Evolutionary conservation across 768 basidiomycete species (phyloP).

Genomic region (Amanita polypyramis): DNA sequence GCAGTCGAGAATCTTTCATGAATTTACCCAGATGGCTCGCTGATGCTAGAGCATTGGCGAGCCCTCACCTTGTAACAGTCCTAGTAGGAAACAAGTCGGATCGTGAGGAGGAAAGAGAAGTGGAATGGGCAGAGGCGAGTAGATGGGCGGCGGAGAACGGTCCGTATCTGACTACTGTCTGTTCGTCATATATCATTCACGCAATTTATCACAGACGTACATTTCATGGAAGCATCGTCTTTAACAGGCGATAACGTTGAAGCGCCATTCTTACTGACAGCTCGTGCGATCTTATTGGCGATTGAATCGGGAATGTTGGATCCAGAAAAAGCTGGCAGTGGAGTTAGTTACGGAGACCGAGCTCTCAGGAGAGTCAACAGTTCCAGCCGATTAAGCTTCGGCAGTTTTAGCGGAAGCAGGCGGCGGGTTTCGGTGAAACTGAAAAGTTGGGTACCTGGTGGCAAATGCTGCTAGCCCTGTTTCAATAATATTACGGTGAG

Average conservation of each 20-base stretch:
- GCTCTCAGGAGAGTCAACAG: slow-evolving; percentile 85
- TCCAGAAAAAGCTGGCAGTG: slow-evolving; percentile 90
- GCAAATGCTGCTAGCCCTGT: slow-evolving; percentile 50
- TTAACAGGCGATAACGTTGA: slow-evolving; percentile 89
- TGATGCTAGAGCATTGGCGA: slow-evolving; percentile 88
- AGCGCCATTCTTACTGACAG: slow-evolving; percentile 82
- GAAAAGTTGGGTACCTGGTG: slow-evolving; percentile 53
- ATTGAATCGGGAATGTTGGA: slow-evolving; percentile 88
- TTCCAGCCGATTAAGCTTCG: slow-evolving; percentile 82
- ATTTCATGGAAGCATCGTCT: slow-evolving; percentile 91
- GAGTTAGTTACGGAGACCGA: slow-evolving; percentile 94
- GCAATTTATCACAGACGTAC: slow-evolving; percentile 49
- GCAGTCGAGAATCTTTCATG: slow-evolving; percentile 77
- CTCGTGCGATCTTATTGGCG: slow-evolving; percentile 78
- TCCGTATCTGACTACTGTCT: slow-evolving; percentile 20
- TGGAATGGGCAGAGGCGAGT: slow-evolving; percentile 92
- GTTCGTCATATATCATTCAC: slow-evolving; percentile 5
- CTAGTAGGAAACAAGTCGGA: slow-evolving; percentile 96
- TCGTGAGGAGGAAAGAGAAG: slow-evolving; percentile 87
- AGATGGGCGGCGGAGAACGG: slow-evolving; percentile 95
- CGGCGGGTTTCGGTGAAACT: slow-evolving; percentile 51
- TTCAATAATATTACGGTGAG: slow-evolving; percentile 2
- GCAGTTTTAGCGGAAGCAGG: slow-evolving; percentile 63
- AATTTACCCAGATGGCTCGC: slow-evolving; percentile 85
- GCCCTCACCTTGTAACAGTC: slow-evolving; percentile 82